phyloP scores from a whole-genome alignment of 2,329 filamentous ascomycete genomes.

The Phyllosticta paracitricarpa region DNA sequence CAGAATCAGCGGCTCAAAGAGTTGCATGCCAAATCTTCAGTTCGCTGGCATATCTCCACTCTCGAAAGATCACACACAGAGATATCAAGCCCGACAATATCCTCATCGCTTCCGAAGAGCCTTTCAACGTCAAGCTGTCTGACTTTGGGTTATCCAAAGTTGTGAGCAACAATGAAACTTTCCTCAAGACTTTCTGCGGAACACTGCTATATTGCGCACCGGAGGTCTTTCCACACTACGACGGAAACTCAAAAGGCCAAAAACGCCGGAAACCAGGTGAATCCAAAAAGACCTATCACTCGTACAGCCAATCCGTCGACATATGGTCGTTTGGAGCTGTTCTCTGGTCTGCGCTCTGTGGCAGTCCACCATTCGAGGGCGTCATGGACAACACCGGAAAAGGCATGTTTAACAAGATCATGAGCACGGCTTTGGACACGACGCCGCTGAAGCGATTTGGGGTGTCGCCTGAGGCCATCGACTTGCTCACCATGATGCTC shows the following conservation, averaged over 20 bases:
- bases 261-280: slow-evolving; percentile 45
- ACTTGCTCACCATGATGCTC: slow-evolving; percentile 71
- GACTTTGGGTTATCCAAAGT: slow-evolving; percentile 97
- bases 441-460: slow-evolving; percentile 47
- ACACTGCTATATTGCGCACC: slow-evolving; percentile 93
- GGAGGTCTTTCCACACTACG: slow-evolving; percentile 82
- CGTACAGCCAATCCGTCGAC: slow-evolving; percentile 87
- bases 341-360: slow-evolving; percentile 75
- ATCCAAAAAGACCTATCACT: slow-evolving; percentile 34
- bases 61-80: slow-evolving; percentile 86
- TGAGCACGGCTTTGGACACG: slow-evolving; percentile 63
- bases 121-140: slow-evolving; percentile 79
- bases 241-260: slow-evolving; percentile 52
- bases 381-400: slow-evolving; percentile 65
- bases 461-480: slow-evolving; percentile 58
- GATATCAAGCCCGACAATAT: slow-evolving; percentile 96
- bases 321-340: slow-evolving; percentile 96
- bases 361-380: slow-evolving; percentile 70
- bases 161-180: slow-evolving; percentile 80
- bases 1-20: slow-evolving; percentile 57
- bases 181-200: slow-evolving; percentile 91
- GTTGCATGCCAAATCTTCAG: slow-evolving; percentile 70
- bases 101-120: slow-evolving; percentile 61
- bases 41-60: slow-evolving; percentile 78
- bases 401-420: slow-evolving; percentile 75